phyloP scores from a whole-genome alignment of 169 alveolate genomes.

The Cryptosporidium sp. region DNA sequence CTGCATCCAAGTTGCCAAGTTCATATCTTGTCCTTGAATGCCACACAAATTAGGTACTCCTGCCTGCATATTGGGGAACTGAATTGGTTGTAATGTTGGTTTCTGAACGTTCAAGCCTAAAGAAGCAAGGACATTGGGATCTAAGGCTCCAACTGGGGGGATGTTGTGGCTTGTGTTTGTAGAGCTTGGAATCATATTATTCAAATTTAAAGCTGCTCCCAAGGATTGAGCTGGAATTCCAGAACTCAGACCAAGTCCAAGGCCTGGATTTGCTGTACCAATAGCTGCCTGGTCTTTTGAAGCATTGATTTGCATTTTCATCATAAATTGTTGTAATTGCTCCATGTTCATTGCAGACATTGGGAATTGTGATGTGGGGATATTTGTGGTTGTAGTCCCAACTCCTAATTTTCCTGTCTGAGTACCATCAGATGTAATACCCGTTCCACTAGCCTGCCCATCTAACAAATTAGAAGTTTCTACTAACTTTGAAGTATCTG shows the following conservation, averaged over 20 bases:
- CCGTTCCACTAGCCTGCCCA: neutral
- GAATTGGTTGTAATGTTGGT: constrained; percentile 61
- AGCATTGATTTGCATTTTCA: constrained; percentile 17
- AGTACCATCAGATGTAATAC: neutral
- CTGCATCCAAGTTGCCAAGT: constrained; percentile 66
- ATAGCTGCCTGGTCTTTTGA: neutral
- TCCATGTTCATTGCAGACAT: constrained; percentile 58
- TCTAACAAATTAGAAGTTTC: neutral
- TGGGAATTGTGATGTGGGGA: constrained; percentile 46
- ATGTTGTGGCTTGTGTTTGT: neutral
- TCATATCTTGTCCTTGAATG: constrained; percentile 70
- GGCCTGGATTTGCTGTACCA: neutral
- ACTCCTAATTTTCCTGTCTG: neutral
- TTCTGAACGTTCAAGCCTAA: constrained; percentile 59
- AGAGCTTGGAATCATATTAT: constrained; percentile 4
- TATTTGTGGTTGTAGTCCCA: neutral
- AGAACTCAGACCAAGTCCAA: constrained; percentile 14
- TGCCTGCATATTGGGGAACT: constrained; percentile 63
- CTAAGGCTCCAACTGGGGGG: constrained; percentile 67
- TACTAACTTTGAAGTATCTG: neutral
- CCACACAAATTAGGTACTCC: constrained; percentile 68
- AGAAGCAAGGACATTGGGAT: constrained; percentile 59
- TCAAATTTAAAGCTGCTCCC: neutral
- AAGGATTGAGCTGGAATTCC: constrained; percentile 12
- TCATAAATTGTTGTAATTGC: constrained; percentile 60